Conservation (phyloP, 2,329 filamentous ascomycete genomes). For the Fusarium sp. region DNA sequence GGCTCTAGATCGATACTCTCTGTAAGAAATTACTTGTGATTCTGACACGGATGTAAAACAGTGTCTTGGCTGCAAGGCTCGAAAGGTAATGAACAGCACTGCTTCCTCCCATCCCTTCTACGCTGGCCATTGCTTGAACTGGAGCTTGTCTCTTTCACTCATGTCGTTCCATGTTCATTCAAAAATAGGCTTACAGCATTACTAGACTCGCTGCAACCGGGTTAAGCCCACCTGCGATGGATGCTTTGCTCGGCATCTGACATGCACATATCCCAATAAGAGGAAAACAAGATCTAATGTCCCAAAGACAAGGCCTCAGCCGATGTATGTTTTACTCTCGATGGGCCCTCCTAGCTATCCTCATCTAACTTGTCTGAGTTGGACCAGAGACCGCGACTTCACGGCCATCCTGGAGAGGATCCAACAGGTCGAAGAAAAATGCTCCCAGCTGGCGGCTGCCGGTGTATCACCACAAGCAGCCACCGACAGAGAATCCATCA, state of each 20-base stretch:
- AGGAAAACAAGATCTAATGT: neutral
- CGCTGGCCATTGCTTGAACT: neutral
- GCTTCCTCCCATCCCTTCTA: neutral
- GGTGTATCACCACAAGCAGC: neutral
- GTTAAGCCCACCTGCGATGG: conserved; percentile 4
- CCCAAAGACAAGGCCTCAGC: neutral
- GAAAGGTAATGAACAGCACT: neutral
- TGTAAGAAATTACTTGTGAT: neutral
- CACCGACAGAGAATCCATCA: neutral
- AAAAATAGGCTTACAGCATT: neutral
- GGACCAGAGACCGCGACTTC: neutral
- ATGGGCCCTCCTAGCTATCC: neutral
- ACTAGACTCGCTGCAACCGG: conserved; percentile 3
- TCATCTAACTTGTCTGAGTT: neutral
- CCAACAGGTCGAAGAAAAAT: neutral
- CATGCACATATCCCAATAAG: neutral
- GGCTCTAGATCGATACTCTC: neutral
- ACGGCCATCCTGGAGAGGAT: neutral
- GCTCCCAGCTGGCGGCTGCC: neutral
- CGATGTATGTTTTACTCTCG: neutral
- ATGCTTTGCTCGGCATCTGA: neutral
- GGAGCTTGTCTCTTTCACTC: neutral
- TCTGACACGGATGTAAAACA: neutral
- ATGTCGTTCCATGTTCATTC: neutral
- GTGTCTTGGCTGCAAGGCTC: neutral